Evolutionary conservation across 768 basidiomycete species (phyloP), one percentile per base, ranked within the genome.

Genomic region (Phanerochaete carnosa): DNA sequence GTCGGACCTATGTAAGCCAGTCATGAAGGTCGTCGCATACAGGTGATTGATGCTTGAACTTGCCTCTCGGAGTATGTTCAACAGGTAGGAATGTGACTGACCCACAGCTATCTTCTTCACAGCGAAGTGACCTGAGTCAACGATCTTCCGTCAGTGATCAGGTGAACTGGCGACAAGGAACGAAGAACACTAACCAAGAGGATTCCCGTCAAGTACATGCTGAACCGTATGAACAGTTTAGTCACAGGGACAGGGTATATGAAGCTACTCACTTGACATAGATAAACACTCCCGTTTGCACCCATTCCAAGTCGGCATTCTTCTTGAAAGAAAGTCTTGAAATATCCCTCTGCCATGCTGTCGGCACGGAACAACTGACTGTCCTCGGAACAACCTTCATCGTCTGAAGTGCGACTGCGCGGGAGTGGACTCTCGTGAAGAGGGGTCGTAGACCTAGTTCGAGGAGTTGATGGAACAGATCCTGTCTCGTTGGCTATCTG

Each of bases 21-120:
- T 50, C 25, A 52, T 46, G 15, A 37, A n/a, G 33, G 15, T n/a
- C n/a, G n/a, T n/a, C 33, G 15, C 7, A 15, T 35, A 15, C 8
- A 35, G 15, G 33, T 19, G 46, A 35, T 13, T 49, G 29, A 35
- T 45, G 16, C 39, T 43, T 43, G 11, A 32, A 43, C 77, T 50
- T 47, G 82, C 87, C 78, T 95, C 94, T 46, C 85, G 84, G 39
- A 95, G 76, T 57, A 92, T 94, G 52, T 86, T 87, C 43, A 94
- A 75, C 6, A 96, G 78, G 75, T 95, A 95, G 1, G 87, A 80
- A 65, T 94, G 90, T 0, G 93, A 95, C 68, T 92, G 86, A 51
- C 95, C 95, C 0, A 98, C 91, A 0, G 96, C 94, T 23, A 98
- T 94, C 72, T 97, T 98, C 77, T 98, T 98, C 50, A 97, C 91